phyloP scores from a whole-genome alignment of 2,329 filamentous ascomycete genomes.

The Lachnellula hyalina region DNA sequence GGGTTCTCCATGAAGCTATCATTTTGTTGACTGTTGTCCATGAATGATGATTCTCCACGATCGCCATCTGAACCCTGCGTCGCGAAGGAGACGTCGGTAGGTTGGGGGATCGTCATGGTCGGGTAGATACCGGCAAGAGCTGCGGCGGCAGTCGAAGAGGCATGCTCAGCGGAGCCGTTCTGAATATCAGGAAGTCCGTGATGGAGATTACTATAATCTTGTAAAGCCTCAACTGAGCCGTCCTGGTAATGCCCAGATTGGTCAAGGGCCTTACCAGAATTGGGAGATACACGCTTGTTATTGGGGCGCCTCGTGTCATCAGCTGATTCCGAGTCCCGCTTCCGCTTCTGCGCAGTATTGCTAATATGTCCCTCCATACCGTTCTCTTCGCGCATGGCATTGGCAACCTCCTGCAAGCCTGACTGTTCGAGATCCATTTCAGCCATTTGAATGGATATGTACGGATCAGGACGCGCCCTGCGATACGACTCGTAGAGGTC shows the following conservation, averaged over 20 bases:
- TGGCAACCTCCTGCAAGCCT: conserved; percentile 33
- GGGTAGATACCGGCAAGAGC: conserved; percentile 36
- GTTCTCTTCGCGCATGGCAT: conserved; percentile 32
- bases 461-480: conserved; percentile 21
- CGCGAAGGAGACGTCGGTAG: conserved; percentile 48
- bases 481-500: conserved; percentile 26
- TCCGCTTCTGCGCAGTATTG: conserved; percentile 29
- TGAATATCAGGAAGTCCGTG: conserved; percentile 41
- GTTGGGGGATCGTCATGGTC: conserved; percentile 51
- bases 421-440: conserved; percentile 31
- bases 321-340: conserved; percentile 32
- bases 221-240: conserved; percentile 28
- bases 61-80: conserved; percentile 38
- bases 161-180: conserved; percentile 46
- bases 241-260: conserved; percentile 24
- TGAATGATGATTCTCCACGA: conserved; percentile 35
- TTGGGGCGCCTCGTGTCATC: conserved; percentile 29
- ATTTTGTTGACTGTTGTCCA: conserved; percentile 32
- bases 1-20: conserved; percentile 36
- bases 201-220: conserved; percentile 38
- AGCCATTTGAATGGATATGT: conserved; percentile 27
- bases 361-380: conserved; percentile 13
- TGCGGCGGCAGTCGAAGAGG: conserved; percentile 56
- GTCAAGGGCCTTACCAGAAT: conserved; percentile 24
- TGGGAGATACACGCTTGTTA: conserved; percentile 33